Percentiles rank a stretch among this genome's conserved stretches.
phyloP scores from a whole-genome alignment of 805 yeast genomes.

The Candida boidinii region DNA sequence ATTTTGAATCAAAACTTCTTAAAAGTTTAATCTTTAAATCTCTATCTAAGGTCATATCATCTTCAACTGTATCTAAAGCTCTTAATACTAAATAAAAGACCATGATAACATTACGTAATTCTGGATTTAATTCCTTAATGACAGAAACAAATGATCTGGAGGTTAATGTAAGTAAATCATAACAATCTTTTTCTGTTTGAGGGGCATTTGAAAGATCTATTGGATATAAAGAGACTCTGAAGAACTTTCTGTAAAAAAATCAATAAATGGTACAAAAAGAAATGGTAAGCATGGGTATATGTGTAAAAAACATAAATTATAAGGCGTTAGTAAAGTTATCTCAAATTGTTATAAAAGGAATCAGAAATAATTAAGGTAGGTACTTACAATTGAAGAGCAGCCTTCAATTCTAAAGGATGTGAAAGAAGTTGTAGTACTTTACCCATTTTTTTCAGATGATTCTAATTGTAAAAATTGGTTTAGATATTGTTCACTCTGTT shows the following conservation, averaged over 20 bases:
- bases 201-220: slow-evolving; percentile 31
- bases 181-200: slow-evolving; percentile 52
- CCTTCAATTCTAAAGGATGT: slow-evolving; percentile 67
- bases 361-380: neutral
- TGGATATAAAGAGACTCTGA: slow-evolving; percentile 48
- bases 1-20: slow-evolving; percentile 55
- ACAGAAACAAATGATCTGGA: slow-evolving; percentile 95
- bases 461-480: too few species aligned
- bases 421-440: slow-evolving; percentile 47
- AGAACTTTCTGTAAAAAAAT: slow-evolving; percentile 25
- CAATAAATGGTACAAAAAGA: too few species aligned
- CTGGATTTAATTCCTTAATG: slow-evolving; percentile 85
- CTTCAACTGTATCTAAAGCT: slow-evolving; percentile 93
- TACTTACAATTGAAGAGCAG: slow-evolving; percentile 53
- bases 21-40: slow-evolving; percentile 66
- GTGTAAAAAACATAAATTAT: neutral
- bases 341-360: neutral
- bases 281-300: neutral
- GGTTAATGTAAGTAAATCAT: slow-evolving; percentile 53
- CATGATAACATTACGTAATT: slow-evolving; percentile 72
- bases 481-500: neutral
- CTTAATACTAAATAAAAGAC: slow-evolving; percentile 79
- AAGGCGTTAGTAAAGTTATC: neutral
- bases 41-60: slow-evolving; percentile 82
- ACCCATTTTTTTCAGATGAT: slow-evolving; percentile 40